A percentile compares a stretch with the other conserved stretches of the same genome.
phyloP scores from a whole-genome alignment of 345 rosid genomes.

The Lepidium aucheri region DNA sequence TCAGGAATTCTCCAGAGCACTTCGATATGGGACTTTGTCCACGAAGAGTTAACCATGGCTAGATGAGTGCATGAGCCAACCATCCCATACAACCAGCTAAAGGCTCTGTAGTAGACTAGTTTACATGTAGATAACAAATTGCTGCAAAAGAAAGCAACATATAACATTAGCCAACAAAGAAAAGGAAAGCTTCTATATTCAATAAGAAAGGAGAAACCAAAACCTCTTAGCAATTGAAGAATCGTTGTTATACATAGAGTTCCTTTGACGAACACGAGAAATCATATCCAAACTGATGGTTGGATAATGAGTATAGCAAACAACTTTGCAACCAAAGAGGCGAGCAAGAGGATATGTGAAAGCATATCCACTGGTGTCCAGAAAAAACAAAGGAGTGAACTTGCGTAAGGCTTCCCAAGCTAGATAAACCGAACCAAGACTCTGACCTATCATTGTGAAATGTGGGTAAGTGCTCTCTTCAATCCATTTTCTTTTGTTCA shows the following conservation, averaged over 20 bases:
- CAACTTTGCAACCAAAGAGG: conserved; percentile 88
- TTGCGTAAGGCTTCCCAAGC: conserved; percentile 84
- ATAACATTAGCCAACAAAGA: neutral
- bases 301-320: conserved; percentile 93
- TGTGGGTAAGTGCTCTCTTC: conserved; percentile 78
- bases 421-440: conserved; percentile 83
- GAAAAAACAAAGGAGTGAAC: conserved; percentile 59
- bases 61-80: conserved; percentile 83
- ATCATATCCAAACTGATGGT: conserved; percentile 90
- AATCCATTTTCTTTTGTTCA: conserved; percentile 68
- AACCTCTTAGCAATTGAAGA: conserved; percentile 70
- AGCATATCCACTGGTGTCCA: conserved; percentile 92
- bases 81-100: conserved; percentile 81
- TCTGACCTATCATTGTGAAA: conserved; percentile 95
- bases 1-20: conserved; percentile 72
- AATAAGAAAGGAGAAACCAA: neutral
- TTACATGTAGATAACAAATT: conserved; percentile 70
- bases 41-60: conserved; percentile 94
- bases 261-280: conserved; percentile 65
- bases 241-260: conserved; percentile 76
- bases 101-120: conserved; percentile 58
- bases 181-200: neutral
- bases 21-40: conserved; percentile 83
- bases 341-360: conserved; percentile 88
- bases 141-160: conserved; percentile 32